Base-by-base conservation (phyloP, 495 filamentous ascomycete genomes). In the Lasiosphaeris hirsuta region DNA sequence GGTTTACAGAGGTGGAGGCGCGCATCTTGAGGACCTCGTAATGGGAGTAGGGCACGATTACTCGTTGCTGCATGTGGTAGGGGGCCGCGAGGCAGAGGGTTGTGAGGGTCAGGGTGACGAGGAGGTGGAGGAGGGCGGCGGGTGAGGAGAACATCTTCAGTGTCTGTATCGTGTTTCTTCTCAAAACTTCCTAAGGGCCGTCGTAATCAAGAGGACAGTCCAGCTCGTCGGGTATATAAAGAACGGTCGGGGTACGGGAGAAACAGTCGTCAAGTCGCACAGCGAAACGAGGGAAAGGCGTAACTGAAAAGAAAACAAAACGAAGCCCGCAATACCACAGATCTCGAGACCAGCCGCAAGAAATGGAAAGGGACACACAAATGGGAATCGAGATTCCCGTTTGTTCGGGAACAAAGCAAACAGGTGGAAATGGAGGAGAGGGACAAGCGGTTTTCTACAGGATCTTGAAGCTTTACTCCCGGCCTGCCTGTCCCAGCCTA, bases 11-110 rank as follows among this genome's bases (percentile, higher is more conserved):
- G 9, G 61, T 69, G 15, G 65, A 62, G 38, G 68, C 63, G 10
- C 70, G 70, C 45, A 74, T 30, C 6, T 57, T 58, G 9, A 78
- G 69, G 57, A 72, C 74, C 51, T 69, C 68, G 48, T 64, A 69
- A 41, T 71, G 62, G 41, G 62, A 57, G 35, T 71, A 63, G 3
- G 68, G 68, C 7, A 71, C 68, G 3, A 51, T 50, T 18, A 68
- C 66, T 14, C 63, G 61, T 2, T 60, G 63, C 7, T 57, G 48
- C 40, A 53, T 49, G 44, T 56, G 54, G 42, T 63, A 61, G 15
- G 64, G 58, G 11, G 60, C 60, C 7, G 63, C 54, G 57, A 64
- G 56, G 56, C 51, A 7, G 36, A 56, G 34, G 42, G 50, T 19
- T 3, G 52, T 13, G 50, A 62, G 49, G 33, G 54, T n/a, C 34